These are phyloP conservation scores for Aspergillus spinulosporus DNA, from an alignment of 2,329 filamentous ascomycete species.

Conservation along the genomic window DNA sequence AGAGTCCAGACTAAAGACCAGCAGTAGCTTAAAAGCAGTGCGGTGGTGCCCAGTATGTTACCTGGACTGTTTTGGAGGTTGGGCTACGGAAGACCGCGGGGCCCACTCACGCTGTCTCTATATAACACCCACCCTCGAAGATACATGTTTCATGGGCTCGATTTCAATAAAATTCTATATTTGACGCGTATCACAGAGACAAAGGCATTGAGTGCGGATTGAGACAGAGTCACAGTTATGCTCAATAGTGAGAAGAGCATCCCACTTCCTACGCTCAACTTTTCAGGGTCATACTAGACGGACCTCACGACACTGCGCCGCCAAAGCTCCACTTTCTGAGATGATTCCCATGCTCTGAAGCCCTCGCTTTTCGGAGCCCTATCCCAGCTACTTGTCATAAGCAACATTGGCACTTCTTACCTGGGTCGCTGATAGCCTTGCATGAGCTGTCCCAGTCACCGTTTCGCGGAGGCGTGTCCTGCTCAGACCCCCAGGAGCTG, in stretches of 20 bases:
- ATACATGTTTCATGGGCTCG: too few relatives aligned
- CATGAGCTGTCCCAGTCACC: background rate
- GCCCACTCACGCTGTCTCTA: background rate
- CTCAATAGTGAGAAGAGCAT: too few relatives aligned
- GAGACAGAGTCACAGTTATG: too few relatives aligned
- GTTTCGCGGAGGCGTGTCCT: background rate
- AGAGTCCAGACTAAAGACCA: conserved; percentile 5
- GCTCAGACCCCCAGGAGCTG: background rate
- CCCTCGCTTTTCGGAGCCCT: too few relatives aligned
- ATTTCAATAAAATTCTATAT: too few relatives aligned
- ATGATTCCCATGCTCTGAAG: too few relatives aligned
- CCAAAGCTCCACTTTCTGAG: too few relatives aligned
- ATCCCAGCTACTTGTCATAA: background rate
- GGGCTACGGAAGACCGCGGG: conserved; percentile 8
- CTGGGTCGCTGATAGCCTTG: background rate
- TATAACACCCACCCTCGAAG: background rate
- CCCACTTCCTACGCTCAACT: background rate
- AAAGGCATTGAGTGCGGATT: too few relatives aligned
- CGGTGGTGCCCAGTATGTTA: background rate
- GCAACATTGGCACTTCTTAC: background rate
- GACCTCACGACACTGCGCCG: too few relatives aligned
- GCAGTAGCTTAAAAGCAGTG: background rate
- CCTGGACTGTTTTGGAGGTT: background rate
- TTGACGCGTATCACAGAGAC: too few relatives aligned
- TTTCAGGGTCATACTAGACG: too few relatives aligned